A percentile compares a stretch with the other conserved stretches of the same genome.
Conservation (phyloP, 1,284 basidiomycete genomes). For the Peniophora sp. region DNA sequence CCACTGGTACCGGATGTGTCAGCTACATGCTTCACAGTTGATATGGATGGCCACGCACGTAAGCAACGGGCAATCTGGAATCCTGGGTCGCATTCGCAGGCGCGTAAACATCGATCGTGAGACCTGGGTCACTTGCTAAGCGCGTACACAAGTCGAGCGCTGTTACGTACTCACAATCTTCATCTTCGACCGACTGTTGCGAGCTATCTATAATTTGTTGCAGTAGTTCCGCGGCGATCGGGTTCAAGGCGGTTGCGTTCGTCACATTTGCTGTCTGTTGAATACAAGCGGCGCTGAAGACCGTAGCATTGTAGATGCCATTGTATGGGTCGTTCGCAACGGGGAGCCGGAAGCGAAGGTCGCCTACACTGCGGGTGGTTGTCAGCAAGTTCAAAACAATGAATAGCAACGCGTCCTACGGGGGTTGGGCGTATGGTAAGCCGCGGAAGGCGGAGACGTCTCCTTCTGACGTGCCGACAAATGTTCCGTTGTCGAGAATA, state of each 20-base stretch:
- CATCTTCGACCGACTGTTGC: conserved; percentile 22
- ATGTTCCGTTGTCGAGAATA: too few relatives aligned
- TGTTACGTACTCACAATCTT: conserved; percentile 35
- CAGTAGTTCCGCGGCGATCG: conserved; percentile 25
- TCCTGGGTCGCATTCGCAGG: conserved; percentile 29
- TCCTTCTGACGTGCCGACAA: too few relatives aligned
- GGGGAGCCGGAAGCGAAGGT: conserved; percentile 36
- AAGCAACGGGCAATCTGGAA: conserved; percentile 46
- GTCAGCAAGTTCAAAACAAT: neutral
- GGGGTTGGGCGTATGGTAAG: conserved; percentile 41
- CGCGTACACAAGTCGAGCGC: conserved; percentile 25
- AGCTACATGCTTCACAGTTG: neutral
- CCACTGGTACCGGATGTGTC: conserved; percentile 30
- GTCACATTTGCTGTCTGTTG: conserved; percentile 31
- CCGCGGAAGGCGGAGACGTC: conserved; percentile 43
- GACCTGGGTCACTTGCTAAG: conserved; percentile 26
- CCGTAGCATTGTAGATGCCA: conserved; percentile 28
- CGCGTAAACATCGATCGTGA: conserved; percentile 49
- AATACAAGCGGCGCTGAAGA: conserved; percentile 39
- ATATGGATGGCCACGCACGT: conserved; percentile 24
- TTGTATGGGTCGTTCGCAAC: conserved; percentile 33
- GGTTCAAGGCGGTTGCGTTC: conserved; percentile 22
- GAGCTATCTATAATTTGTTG: conserved; percentile 20
- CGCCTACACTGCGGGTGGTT: conserved; percentile 10
- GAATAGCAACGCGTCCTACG: conserved; percentile 13